These are phyloP conservation scores for Leccinum rimulosum DNA, from an alignment of 768 basidiomycete species.

Conservation along the genomic window DNA sequence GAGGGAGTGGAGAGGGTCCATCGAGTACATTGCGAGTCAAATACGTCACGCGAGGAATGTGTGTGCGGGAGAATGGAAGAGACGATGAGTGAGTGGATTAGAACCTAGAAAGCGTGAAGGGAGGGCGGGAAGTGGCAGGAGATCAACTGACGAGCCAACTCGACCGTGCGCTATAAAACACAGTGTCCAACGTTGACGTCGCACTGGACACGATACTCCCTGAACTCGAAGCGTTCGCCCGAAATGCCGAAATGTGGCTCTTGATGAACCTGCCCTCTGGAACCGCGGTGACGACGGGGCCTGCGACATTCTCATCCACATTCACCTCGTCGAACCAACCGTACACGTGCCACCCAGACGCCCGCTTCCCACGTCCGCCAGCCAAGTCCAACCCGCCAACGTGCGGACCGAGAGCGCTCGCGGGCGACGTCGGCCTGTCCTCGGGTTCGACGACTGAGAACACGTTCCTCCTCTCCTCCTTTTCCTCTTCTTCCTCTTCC, in stretches of 20 bases:
- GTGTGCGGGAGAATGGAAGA: background rate
- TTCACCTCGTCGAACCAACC: constrained; percentile 7
- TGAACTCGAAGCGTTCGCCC: background rate
- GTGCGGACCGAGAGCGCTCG: constrained; percentile 25
- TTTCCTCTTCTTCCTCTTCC: no score
- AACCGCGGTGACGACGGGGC: no score
- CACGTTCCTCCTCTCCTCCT: background rate
- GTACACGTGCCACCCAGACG: constrained; percentile 32
- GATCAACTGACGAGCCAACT: constrained; percentile 19
- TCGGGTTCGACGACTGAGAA: background rate
- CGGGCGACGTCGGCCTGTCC: constrained; percentile 9
- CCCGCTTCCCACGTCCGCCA: constrained; percentile 31
- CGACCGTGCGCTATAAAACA: constrained; percentile 32
- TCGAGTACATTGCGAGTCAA: background rate
- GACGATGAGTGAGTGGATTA: background rate
- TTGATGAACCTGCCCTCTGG: constrained; percentile 1
- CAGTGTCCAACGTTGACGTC: constrained; percentile 21
- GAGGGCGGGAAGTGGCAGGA: no score
- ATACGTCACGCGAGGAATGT: background rate
- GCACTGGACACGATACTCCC: constrained; percentile 18
- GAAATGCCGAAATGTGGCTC: constrained; percentile 15
- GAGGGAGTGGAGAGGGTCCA: background rate
- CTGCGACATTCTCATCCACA: background rate
- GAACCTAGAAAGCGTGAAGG: background rate
- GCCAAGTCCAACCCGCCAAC: constrained; percentile 30